Conservation (phyloP, 2,329 filamentous ascomycete genomes). For the Aspergillus tubingensis region DNA sequence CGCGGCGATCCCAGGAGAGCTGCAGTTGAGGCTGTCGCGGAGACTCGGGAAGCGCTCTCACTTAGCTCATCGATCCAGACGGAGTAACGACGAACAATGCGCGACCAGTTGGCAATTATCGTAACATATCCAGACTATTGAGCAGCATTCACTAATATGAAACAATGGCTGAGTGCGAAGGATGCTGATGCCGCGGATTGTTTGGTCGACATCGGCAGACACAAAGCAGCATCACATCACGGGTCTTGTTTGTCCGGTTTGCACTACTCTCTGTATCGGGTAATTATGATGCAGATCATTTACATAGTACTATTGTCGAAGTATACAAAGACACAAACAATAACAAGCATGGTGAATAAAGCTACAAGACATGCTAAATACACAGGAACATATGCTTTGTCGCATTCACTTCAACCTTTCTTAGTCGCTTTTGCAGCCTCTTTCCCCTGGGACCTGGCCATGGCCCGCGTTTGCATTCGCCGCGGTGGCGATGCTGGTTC, state of each 20-base stretch:
- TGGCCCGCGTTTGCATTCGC: neutral
- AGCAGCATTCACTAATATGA: neutral
- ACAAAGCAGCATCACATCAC: neutral
- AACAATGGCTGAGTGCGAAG: neutral
- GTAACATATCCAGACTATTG: neutral
- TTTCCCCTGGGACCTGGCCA: neutral
- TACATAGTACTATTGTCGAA: neutral
- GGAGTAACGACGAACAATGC: neutral
- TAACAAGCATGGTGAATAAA: neutral
- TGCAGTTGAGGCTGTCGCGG: slow-evolving; percentile 1
- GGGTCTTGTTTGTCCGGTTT: neutral
- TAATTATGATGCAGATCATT: neutral
- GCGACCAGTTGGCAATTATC: neutral
- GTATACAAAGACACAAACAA: neutral
- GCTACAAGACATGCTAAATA: neutral
- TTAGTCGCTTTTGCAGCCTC: neutral
- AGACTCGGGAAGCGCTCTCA: neutral
- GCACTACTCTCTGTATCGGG: neutral
- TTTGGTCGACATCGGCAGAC: neutral
- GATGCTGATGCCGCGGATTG: neutral
- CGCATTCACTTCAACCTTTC: neutral
- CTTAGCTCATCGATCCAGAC: neutral
- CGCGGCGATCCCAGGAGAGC: neutral
- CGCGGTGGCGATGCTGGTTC: slow-evolving; percentile 8
- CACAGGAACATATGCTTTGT: neutral